Evolutionary conservation across 345 rosid genomes (phyloP), one percentile per base, ranked within the genome.

Genomic region (Erodium maritimum): DNA sequence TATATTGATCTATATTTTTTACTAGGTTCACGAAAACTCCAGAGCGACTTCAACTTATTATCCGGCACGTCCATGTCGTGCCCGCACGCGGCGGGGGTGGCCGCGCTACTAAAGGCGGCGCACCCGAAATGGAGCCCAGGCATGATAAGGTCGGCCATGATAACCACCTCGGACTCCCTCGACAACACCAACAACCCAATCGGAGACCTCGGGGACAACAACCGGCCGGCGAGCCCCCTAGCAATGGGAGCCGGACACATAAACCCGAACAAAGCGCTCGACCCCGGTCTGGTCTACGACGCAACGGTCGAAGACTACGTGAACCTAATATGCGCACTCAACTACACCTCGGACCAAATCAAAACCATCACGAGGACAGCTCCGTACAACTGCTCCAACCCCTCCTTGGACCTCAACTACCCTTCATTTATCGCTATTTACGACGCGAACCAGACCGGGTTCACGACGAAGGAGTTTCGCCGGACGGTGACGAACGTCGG

Each of bases 51-150:
- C 74, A 75, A 75, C 62, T n/a, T 81, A 13, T 10, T 77, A 23
- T 84, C 84, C 0, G 86, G 84, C 0, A 80, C 90, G 34, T 81
- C 86, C 11, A 80, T 80, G 86, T 53, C 90, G 2, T 76, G 84
- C 61, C 90, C 90, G 0, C 81, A 77, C 51, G 72, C 67, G 4
- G 65, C 86, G 4, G 90, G 86, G 50, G 69, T 80, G 5, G 86
- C 73, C 0, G 81, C 86, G 0, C 78, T 80, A 19, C 16, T 83
- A 17, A 80, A 65, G 54, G 80, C 67, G 19, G 78, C 76, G 19
- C 76, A 75, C 46, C 79, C 83, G 0, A 76, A 79, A 4, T 83
- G 90, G 84, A 78, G 78, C 55, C 84, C 86, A 0, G 81, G 84
- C 0, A 81, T 86, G 7, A 71, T 83, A 51, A 72, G 90, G 22